phyloP scores from a whole-genome alignment of 345 rosid genomes.

The Lepidium sativum region DNA sequence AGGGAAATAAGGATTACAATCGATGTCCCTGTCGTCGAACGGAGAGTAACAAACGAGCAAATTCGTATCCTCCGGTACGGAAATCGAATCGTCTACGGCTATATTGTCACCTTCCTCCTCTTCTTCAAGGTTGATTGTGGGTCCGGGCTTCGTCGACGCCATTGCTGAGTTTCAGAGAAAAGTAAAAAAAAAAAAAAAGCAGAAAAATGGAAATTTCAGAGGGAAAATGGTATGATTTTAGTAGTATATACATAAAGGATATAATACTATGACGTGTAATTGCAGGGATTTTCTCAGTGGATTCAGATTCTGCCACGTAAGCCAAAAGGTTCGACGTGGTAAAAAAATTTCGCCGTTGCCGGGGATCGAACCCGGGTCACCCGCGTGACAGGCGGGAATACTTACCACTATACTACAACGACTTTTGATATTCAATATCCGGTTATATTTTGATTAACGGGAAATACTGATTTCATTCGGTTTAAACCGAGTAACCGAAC shows the following conservation, averaged over 20 bases:
- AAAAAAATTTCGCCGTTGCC: slow-evolving; percentile 53
- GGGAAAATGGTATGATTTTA: slow-evolving; percentile 14
- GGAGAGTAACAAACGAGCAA: slow-evolving; percentile 4
- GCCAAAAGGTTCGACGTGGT: neutral
- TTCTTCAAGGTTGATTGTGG: slow-evolving; percentile 6
- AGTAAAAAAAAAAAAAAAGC: neutral
- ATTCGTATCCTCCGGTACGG: neutral
- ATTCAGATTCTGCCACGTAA: neutral
- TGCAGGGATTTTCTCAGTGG: neutral
- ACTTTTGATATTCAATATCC: slow-evolving; percentile 9
- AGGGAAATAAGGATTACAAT: slow-evolving; percentile 28
- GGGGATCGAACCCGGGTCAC: slow-evolving; percentile 99
- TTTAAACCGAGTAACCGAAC: neutral
- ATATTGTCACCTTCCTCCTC: slow-evolving; percentile 8
- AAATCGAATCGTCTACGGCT: neutral
- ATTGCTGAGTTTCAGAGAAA: slow-evolving; percentile 16
- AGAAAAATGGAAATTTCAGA: neutral
- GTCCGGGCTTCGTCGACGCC: slow-evolving; percentile 29
- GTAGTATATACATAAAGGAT: neutral
- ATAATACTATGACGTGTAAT: slow-evolving; percentile 16
- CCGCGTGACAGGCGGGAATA: slow-evolving; percentile 98
- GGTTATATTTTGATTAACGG: neutral
- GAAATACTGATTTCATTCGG: neutral
- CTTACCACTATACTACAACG: slow-evolving; percentile 99
- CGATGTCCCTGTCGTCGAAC: slow-evolving; percentile 1